phyloP scores from a whole-genome alignment of 2,329 filamentous ascomycete species.

The Monosporascus sp. region DNA sequence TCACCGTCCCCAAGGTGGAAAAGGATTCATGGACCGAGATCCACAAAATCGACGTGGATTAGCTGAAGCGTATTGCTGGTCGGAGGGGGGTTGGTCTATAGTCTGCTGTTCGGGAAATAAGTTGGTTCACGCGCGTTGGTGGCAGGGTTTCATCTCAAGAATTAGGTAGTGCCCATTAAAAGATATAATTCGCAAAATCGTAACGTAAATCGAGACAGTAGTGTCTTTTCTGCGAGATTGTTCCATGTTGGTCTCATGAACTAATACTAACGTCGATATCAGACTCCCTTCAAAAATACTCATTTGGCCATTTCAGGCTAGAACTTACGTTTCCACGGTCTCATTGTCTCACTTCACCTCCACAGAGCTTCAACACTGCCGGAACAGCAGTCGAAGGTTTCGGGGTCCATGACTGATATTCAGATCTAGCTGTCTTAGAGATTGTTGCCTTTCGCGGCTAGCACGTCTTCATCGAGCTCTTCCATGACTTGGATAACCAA shows the following conservation, averaged over 20 bases:
- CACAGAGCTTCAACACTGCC: no score
- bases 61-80: slow-evolving; percentile 11
- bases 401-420: no score
- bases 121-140: no score
- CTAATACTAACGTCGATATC: no score
- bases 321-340: slow-evolving; percentile 7
- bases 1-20: slow-evolving; percentile 73
- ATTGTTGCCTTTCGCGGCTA: slow-evolving; percentile 37
- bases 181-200: no score
- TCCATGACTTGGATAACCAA: slow-evolving; percentile 87
- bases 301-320: slow-evolving; percentile 3
- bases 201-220: no score
- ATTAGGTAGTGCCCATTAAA: no score
- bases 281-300: no score
- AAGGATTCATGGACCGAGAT: slow-evolving; percentile 58
- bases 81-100: neutral
- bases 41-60: slow-evolving; percentile 54
- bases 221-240: no score
- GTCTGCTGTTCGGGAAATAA: neutral
- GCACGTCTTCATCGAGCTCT: slow-evolving; percentile 79
- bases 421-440: neutral
- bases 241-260: no score
- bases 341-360: slow-evolving; percentile 5
- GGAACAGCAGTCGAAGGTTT: no score
- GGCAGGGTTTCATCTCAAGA: no score